A percentile compares a stretch with the other conserved stretches of the same genome.
These are phyloP conservation scores for Sporothrix inflata DNA, from an alignment of 2,329 filamentous ascomycete genomes.

Conservation along the genomic window DNA sequence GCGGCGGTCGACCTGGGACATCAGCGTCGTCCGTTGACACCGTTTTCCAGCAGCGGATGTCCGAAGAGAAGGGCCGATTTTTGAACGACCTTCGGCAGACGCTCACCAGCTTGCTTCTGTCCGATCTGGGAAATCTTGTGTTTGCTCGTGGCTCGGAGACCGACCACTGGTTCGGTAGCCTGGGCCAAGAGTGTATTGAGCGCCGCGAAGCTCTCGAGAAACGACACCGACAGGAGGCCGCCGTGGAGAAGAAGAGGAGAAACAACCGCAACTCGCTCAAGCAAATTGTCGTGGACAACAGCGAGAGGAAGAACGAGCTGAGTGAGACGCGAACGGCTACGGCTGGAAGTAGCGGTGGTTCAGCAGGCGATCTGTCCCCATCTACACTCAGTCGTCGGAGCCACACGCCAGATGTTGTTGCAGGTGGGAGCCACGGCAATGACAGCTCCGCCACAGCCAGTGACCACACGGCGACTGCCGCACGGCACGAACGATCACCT, in stretches of 20 bases:
- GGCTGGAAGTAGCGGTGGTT: constrained; percentile 37
- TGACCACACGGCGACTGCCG: constrained; percentile 34
- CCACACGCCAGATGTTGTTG: constrained; percentile 42
- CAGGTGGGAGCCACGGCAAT: constrained; percentile 45
- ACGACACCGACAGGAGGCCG: constrained; percentile 36
- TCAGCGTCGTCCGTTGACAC: constrained; percentile 70
- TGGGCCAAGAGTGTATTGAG: constrained; percentile 68
- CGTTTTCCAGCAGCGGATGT: constrained; percentile 61
- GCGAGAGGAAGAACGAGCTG: constrained; percentile 69
- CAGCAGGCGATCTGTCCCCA: constrained; percentile 46
- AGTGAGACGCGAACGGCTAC: constrained; percentile 39
- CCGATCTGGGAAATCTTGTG: constrained; percentile 83
- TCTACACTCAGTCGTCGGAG: constrained; percentile 36
- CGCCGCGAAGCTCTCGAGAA: constrained; percentile 60
- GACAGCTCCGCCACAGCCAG: constrained; percentile 47
- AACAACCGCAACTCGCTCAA: constrained; percentile 48
- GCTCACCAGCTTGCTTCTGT: constrained; percentile 81
- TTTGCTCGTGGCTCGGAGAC: constrained; percentile 92
- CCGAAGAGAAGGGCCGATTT: constrained; percentile 77
- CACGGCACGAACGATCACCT: constrained; percentile 7
- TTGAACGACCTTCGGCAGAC: constrained; percentile 76
- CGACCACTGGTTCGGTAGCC: constrained; percentile 78
- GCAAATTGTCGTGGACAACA: constrained; percentile 62
- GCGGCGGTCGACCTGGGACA: constrained; percentile 62
- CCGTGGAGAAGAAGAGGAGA: constrained; percentile 48